These are phyloP conservation scores for Cordyceps tenuipes DNA, from an alignment of 2,329 filamentous ascomycete species.

Conservation along the genomic window DNA sequence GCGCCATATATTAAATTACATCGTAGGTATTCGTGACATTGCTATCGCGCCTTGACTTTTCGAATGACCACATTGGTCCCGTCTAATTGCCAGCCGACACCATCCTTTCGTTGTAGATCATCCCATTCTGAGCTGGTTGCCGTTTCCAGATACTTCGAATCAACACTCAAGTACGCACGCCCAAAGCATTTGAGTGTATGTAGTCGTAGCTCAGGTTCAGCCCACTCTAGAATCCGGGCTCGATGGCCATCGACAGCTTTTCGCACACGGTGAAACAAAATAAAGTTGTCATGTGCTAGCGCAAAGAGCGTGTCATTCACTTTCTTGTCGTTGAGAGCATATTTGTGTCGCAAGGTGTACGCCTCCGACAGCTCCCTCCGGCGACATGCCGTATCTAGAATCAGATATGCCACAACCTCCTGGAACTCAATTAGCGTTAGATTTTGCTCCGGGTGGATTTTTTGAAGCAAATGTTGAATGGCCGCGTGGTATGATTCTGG, in stretches of 20 bases:
- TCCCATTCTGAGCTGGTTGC: slow-evolving; percentile 64
- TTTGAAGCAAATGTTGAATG: slow-evolving; percentile 66
- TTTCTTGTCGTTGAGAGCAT: slow-evolving; percentile 56
- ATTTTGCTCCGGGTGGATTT: slow-evolving; percentile 59
- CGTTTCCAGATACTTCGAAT: slow-evolving; percentile 59
- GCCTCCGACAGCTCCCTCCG: slow-evolving; percentile 67
- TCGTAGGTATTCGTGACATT: neutral
- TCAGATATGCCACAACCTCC: slow-evolving; percentile 72
- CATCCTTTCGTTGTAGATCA: slow-evolving; percentile 56
- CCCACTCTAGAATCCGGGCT: slow-evolving; percentile 71
- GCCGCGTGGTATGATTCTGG: slow-evolving; percentile 87
- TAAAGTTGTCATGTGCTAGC: slow-evolving; percentile 74
- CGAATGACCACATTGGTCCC: slow-evolving; percentile 69
- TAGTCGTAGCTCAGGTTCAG: slow-evolving; percentile 62
- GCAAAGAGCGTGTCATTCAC: slow-evolving; percentile 62
- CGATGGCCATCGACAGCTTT: slow-evolving; percentile 71
- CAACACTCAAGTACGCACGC: slow-evolving; percentile 68
- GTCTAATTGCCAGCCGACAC: slow-evolving; percentile 78
- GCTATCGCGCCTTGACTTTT: slow-evolving; percentile 32
- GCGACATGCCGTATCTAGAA: slow-evolving; percentile 84
- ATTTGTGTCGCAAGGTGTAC: slow-evolving; percentile 54
- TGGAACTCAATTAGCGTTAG: slow-evolving; percentile 64
- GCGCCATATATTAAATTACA: neutral
- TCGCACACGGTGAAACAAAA: slow-evolving; percentile 65
- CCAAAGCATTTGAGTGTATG: slow-evolving; percentile 84